phyloP scores from a whole-genome alignment of 805 yeast species.

The Saccharomycopsis vini region DNA sequence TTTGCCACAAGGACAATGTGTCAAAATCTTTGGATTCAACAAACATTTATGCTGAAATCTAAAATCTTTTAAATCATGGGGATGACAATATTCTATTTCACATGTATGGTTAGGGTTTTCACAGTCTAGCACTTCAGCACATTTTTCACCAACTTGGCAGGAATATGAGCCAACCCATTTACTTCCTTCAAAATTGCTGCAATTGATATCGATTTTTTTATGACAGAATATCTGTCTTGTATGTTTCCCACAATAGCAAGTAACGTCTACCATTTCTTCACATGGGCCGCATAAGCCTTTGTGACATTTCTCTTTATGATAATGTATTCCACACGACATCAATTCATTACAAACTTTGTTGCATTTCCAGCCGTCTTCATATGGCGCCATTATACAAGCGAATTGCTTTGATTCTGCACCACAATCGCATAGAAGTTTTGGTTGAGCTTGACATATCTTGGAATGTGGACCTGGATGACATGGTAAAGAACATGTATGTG shows the following conservation, averaged over 20 bases:
- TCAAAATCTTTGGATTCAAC: constrained; percentile 47
- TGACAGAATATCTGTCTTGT: constrained; percentile 35
- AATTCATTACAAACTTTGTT: constrained; percentile 47
- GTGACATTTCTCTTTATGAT: constrained; percentile 60
- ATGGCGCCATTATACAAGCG: constrained; percentile 69
- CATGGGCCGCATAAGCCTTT: constrained; percentile 79
- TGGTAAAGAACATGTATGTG: constrained; percentile 62
- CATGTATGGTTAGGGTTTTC: constrained; percentile 44
- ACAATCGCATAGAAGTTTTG: constrained; percentile 61
- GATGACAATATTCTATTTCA: constrained; percentile 40
- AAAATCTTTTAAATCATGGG: constrained; percentile 28
- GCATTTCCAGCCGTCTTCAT: constrained; percentile 61
- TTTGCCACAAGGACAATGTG: constrained; percentile 76
- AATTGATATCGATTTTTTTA: constrained; percentile 32
- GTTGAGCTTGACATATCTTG: constrained; percentile 63
- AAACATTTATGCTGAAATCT: constrained; percentile 42
- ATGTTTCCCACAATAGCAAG: constrained; percentile 72
- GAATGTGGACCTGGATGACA: constrained; percentile 93
- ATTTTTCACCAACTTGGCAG: constrained; percentile 27
- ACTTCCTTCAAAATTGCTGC: constrained; percentile 15
- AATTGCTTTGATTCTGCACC: constrained; percentile 57
- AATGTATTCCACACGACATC: constrained; percentile 66
- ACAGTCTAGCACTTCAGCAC: constrained; percentile 52
- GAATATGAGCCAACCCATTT: constrained; percentile 29
- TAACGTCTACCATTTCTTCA: constrained; percentile 34